Percentiles rank a stretch among this genome's conserved stretches.
Conservation (phyloP, 163 green algal genomes). For the Coccomyxa subellipsoidea region DNA sequence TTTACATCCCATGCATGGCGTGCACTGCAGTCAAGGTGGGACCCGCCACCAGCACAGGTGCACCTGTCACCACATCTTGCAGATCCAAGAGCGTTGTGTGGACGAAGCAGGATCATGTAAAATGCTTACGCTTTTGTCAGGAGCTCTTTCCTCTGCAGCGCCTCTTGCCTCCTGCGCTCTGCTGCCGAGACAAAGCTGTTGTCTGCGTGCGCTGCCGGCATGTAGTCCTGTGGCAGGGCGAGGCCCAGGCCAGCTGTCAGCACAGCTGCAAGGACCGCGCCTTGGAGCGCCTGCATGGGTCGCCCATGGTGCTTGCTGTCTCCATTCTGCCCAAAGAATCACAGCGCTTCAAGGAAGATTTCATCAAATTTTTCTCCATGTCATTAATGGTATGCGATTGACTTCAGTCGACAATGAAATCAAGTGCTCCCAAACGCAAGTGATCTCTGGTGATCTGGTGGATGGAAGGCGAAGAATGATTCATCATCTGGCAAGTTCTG, state of each 20-base stretch:
- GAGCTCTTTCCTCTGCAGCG: constrained; percentile 10
- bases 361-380: not conserved
- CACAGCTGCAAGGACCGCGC: not conserved
- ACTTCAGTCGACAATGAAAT: too few relatives aligned
- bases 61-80: too few relatives aligned
- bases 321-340: not conserved
- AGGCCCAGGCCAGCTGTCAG: not conserved
- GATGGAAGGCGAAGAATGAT: too few relatives aligned
- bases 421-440: too few relatives aligned
- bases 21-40: too few relatives aligned
- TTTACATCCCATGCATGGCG: too few relatives aligned
- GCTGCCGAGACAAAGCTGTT: not conserved
- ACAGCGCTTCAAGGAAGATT: not conserved
- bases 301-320: not conserved
- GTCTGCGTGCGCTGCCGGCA: not conserved
- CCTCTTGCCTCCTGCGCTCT: not conserved
- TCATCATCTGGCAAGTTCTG: too few relatives aligned
- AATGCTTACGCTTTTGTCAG: constrained; percentile 16
- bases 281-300: not conserved
- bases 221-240: not conserved
- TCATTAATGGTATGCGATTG: too few relatives aligned
- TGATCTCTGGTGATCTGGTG: not conserved
- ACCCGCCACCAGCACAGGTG: too few relatives aligned
- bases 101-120: not conserved
- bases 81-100: too few relatives aligned